Conservation (phyloP, 2,329 filamentous ascomycete genomes). For the Aspergillus fructus region DNA sequence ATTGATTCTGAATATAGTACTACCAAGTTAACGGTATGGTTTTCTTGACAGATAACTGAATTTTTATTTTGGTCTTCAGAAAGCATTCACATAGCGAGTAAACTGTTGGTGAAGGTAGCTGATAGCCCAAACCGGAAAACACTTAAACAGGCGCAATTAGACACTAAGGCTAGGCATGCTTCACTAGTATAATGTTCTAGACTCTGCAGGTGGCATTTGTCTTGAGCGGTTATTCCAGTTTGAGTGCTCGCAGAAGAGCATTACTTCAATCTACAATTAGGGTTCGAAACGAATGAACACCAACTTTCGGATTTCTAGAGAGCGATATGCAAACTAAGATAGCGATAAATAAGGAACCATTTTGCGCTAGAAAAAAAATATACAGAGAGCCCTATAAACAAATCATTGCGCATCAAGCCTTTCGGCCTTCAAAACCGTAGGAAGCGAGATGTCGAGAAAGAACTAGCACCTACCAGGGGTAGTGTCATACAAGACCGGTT, state of each 20-base stretch:
- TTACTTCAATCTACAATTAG: background rate
- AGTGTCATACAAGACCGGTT: slow-evolving; percentile 30
- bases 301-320: background rate
- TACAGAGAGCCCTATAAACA: slow-evolving; percentile 27
- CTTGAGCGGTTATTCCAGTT: too few relatives aligned
- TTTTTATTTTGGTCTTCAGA: background rate
- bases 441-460: slow-evolving; percentile 23
- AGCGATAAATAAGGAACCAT: slow-evolving; percentile 3
- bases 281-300: background rate
- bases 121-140: background rate
- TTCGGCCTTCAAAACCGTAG: slow-evolving; percentile 20
- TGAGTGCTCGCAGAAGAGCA: background rate
- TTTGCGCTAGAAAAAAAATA: slow-evolving; percentile 20
- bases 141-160: background rate
- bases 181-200: too few relatives aligned
- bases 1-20: background rate
- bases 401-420: slow-evolving; percentile 27
- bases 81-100: background rate
- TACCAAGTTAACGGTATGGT: too few relatives aligned
- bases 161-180: background rate
- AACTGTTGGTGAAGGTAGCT: background rate
- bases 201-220: too few relatives aligned
- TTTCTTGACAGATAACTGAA: too few relatives aligned
- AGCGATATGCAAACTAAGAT: background rate
- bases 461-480: slow-evolving; percentile 39